A percentile compares a stretch with the other conserved stretches of the same genome.
Evolutionary conservation across 352 stramenopile genomes (phyloP).

Genomic region (Achlya hypogyna): DNA sequence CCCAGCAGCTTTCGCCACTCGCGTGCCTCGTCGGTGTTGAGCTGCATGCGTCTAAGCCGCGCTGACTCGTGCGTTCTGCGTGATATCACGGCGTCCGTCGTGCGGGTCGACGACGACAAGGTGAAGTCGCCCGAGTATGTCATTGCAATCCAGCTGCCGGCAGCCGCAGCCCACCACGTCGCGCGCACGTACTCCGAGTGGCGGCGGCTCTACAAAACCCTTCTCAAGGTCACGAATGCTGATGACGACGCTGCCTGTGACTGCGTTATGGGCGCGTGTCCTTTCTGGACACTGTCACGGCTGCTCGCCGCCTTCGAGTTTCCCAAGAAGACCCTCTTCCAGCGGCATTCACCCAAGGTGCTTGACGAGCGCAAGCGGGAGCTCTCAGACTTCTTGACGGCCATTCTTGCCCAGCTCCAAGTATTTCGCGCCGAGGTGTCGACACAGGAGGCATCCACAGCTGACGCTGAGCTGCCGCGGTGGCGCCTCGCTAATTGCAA

Average conservation of each 20-base stretch:
- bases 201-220: constrained; percentile 33
- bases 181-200: constrained; percentile 46
- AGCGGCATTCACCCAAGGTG: constrained; percentile 30
- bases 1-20: too few species aligned
- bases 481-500: constrained; percentile 26
- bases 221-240: constrained; percentile 36
- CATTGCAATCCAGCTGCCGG: constrained; percentile 31
- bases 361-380: constrained; percentile 25
- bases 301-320: constrained; percentile 41
- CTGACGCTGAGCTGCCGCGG: background rate
- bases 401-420: constrained; percentile 27
- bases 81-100: constrained; percentile 41
- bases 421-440: constrained; percentile 2
- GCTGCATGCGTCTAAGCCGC: background rate
- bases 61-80: constrained; percentile 25
- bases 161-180: constrained; percentile 31
- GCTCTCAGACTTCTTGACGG: constrained; percentile 27
- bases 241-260: constrained; percentile 32
- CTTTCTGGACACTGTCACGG: constrained; percentile 45
- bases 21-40: background rate
- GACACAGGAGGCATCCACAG: constrained; percentile 3
- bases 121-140: constrained; percentile 37
- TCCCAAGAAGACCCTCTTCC: constrained; percentile 40
- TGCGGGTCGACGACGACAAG: constrained; percentile 25
- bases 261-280: constrained; percentile 43